Percentiles rank a stretch among this genome's conserved stretches.
phyloP scores from a whole-genome alignment of 805 yeast genomes.

The Zygoascus tannicola region DNA sequence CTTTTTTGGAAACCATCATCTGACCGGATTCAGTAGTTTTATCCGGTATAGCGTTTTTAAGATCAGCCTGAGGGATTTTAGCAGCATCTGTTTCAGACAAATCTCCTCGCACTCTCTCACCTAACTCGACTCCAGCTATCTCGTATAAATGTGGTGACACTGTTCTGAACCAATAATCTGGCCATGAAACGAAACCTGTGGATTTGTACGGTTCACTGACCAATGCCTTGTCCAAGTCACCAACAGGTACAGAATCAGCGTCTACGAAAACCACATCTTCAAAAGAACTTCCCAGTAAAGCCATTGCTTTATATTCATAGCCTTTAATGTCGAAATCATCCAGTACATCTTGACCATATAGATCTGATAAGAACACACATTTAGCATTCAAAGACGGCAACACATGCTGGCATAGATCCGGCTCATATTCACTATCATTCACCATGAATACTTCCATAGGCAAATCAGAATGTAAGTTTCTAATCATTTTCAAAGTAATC shows the following conservation, averaged over 20 bases:
- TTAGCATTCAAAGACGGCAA: constrained; percentile 54
- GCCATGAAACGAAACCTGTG: constrained; percentile 58
- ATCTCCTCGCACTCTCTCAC: constrained; percentile 31
- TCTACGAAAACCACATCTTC: constrained; percentile 64
- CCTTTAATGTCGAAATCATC: constrained; percentile 43
- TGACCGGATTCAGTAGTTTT: constrained; percentile 66
- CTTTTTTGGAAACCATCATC: constrained; percentile 45
- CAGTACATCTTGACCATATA: constrained; percentile 48
- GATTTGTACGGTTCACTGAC: constrained; percentile 44
- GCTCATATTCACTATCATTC: constrained; percentile 56
- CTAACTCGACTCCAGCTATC: constrained; percentile 50
- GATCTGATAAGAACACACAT: constrained; percentile 57
- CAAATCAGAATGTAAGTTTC: constrained; percentile 55
- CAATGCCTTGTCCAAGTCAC: constrained; percentile 54
- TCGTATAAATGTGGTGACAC: constrained; percentile 66
- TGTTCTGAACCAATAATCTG: constrained; percentile 82
- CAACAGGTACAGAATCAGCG: constrained; percentile 66
- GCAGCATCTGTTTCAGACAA: constrained; percentile 32
- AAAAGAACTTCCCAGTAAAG: constrained; percentile 63
- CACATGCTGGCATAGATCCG: constrained; percentile 55
- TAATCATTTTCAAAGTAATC: constrained; percentile 51
- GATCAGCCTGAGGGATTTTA: constrained; percentile 44
- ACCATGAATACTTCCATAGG: constrained; percentile 85
- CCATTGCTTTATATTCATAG: constrained; percentile 63
- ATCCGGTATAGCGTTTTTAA: constrained; percentile 60